A percentile compares a stretch with the other conserved stretches of the same genome.
phyloP scores from a whole-genome alignment of 2,329 filamentous ascomycete species.

The Fusarium bactridioides region DNA sequence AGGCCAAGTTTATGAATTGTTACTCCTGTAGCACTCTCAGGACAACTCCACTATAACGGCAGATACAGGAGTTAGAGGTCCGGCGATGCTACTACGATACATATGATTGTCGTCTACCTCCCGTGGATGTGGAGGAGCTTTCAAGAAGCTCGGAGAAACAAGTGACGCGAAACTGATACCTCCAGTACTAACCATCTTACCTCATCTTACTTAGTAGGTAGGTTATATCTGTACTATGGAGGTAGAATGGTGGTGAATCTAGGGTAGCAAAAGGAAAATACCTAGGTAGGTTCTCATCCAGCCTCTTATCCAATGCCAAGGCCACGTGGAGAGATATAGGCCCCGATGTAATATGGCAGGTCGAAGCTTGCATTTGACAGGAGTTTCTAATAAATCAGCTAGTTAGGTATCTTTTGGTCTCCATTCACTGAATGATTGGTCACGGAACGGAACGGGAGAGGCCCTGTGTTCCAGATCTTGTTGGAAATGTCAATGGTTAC shows the following conservation, averaged over 20 bases:
- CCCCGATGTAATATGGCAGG: background rate
- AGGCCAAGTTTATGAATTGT: background rate
- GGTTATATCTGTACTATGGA: background rate
- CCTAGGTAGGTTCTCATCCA: background rate
- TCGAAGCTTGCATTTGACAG: constrained; percentile 12
- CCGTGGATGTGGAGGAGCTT: background rate
- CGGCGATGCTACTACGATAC: background rate
- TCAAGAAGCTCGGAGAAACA: background rate
- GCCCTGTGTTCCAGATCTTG: no score
- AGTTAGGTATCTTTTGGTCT: background rate
- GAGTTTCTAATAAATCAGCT: background rate
- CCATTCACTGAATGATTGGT: background rate
- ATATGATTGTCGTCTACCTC: background rate
- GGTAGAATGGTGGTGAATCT: background rate
- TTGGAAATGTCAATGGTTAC: background rate
- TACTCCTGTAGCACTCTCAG: background rate
- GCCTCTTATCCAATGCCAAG: constrained; percentile 32
- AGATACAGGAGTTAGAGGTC: constrained; percentile 8
- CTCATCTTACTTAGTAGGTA: background rate
- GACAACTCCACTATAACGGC: background rate
- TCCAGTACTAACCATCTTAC: background rate
- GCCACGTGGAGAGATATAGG: constrained; percentile 35
- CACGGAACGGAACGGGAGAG: constrained; percentile 26
- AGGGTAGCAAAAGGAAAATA: background rate
- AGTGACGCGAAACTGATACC: background rate